Evolutionary conservation across 768 basidiomycete species (phyloP), one percentile per base, ranked within the genome.

Genomic region (Lentinus tigrinus): DNA sequence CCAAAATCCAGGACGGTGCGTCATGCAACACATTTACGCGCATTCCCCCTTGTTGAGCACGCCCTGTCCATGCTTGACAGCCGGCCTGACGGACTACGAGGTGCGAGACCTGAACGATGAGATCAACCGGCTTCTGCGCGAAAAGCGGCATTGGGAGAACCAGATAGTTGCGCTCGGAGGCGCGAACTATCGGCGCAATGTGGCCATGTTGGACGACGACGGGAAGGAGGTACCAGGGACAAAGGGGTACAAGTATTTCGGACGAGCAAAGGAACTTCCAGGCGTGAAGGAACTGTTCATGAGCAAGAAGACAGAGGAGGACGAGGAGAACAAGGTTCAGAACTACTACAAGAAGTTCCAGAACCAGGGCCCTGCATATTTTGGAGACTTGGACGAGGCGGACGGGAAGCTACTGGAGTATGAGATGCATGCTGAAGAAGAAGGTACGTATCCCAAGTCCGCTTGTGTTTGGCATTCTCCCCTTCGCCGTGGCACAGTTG

Each of bases 231-330:
- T 98, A 0, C 95, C 95, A 0, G 95, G 95, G 2, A 97, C 95
- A 9, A 89, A 96, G 66, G 96, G 96, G 59, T 98, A 98, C 83
- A 98, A 98, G 95, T 98, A 98, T 73, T 98, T 99, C 71, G 96
- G 95, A 56, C 88, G 95, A 27, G 94, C 96, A 3, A 96, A 93
- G 71, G 96, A 98, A 54, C 77, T 99, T 2, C 96, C 96, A 0
- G 95, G 96, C 38, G 93, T 98, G 11, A 87, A 88, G 57, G 96
- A 98, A 72, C 82, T 99, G n/a, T 98, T 98, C 69, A 79, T 89
- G 69, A 86, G 87, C 70, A 83, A 87, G 44, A 90, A 93, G 73
- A 83, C 85, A 65, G 91, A 95, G 50, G 92, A 91, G 46, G 89
- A 92, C 34, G 95, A 97, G 70, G 94, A 97, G 72, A 92, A 86